Evolutionary conservation across 1,139 yeast genomes (phyloP), one percentile per base, ranked within the genome.

Genomic region (Scheffersomyces illinoinensis): DNA sequence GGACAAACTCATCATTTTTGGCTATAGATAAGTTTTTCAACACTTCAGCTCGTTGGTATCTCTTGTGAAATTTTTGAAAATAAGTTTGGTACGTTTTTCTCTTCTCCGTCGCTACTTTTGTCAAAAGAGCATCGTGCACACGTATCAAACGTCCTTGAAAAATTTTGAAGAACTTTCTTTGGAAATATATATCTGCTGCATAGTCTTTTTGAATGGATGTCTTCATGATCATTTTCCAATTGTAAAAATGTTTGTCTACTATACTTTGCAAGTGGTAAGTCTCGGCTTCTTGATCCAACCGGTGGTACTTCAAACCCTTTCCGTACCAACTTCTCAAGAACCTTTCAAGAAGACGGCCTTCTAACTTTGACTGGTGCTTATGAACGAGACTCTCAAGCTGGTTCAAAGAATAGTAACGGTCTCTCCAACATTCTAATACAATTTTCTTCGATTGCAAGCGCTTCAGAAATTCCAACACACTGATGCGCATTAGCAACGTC

Each of bases 401-500:
- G 12, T 18, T 20, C 26, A 17, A 24, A 19, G 26, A 17, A 14
- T 48, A 17, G n/a, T 20, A 48, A 52, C 56, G 57, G 8, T 57
- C 46, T 3, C n/a, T 54, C 72, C 72, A 68, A 17, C 52, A 56
- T 3, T 53, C 33, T 24, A 68, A 62, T 4, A 19, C 54, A 49
- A 52, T 24, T 14, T 52, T 54, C n/a, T 59, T 61, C 8, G 58
- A 18, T 2, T 50, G 20, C 4, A 24, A 2, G 5, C 58, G 55
- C 4, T 55, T 52, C 18, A 57, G 55, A 24, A 59, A 67, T 47
- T 70, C 71, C n/a, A 57, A 48, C 3, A 64, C 58, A 10, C 79
- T 69, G 12, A 66, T 63, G 51, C 73, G 65, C 81, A 77, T 77
- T 33, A 76, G 58, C 3, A 74, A 43, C 0, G 81, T 70, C 5